phyloP scores from a whole-genome alignment of 805 yeast species.

The Starmerella vitae region DNA sequence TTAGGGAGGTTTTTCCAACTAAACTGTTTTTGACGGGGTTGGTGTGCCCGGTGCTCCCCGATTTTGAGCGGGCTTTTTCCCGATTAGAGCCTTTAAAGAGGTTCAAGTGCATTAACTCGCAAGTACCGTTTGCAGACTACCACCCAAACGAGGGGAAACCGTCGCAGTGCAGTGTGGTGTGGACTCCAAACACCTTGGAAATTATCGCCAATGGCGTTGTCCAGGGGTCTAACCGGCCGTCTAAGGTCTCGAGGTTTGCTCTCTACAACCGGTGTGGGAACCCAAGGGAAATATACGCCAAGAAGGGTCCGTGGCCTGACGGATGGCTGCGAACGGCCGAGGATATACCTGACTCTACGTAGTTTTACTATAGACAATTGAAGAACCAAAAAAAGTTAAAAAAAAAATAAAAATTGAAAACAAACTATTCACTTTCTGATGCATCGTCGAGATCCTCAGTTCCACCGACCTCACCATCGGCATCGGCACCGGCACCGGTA shows the following conservation, averaged over 20 bases:
- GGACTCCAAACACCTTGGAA: constrained; percentile 16
- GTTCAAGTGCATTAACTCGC: constrained; percentile 10
- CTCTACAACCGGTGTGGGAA: too few relatives aligned
- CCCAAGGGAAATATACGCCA: too few relatives aligned
- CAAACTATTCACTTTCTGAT: too few relatives aligned
- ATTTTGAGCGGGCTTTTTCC: constrained; percentile 27
- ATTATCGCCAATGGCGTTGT: constrained; percentile 20
- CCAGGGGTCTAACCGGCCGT: constrained; percentile 16
- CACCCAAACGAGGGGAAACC: constrained; percentile 11
- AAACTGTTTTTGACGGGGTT: constrained; percentile 22
- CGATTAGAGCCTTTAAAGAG: constrained; percentile 14
- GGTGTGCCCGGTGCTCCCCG: constrained; percentile 23
- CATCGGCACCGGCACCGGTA: constrained; percentile 11
- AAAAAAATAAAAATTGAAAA: background rate
- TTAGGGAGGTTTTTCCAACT: constrained; percentile 19
- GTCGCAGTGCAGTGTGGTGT: constrained; percentile 14
- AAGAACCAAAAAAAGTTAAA: background rate
- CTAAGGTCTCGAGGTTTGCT: constrained; percentile 10
- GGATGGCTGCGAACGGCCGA: constrained; percentile 19
- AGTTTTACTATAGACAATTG: too few relatives aligned
- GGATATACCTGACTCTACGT: background rate
- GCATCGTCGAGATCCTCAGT: too few relatives aligned
- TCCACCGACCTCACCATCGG: constrained; percentile 11
- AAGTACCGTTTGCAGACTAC: constrained; percentile 10
- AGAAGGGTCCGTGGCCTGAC: too few relatives aligned